Percentiles rank a stretch among this genome's conserved stretches.
Conservation (phyloP, 2,329 filamentous ascomycete species). For the Stachybotrys echinatus region DNA sequence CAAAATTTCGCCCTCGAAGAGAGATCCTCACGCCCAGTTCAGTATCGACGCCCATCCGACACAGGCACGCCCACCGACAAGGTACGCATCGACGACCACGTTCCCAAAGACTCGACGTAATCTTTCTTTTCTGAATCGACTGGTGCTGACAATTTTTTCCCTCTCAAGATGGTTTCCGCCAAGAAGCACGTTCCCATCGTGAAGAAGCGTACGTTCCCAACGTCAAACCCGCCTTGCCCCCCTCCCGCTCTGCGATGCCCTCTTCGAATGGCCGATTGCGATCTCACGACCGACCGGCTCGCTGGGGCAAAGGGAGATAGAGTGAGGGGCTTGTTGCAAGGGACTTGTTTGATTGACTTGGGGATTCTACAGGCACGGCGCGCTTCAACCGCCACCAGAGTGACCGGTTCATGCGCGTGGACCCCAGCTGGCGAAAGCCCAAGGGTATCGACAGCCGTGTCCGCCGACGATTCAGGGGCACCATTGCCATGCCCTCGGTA, state of each 20-base stretch:
- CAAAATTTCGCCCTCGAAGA: constrained; percentile 26
- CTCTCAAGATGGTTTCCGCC: constrained; percentile 85
- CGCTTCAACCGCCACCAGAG: constrained; percentile 96
- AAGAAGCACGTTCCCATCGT: constrained; percentile 99
- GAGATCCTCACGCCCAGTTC: constrained; percentile 25
- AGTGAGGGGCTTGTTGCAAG: constrained; percentile 1
- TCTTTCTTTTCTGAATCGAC: no score
- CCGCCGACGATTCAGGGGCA: constrained; percentile 94
- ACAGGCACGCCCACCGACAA: constrained; percentile 34
- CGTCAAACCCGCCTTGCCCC: neutral
- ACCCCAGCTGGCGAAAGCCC: constrained; percentile 93
- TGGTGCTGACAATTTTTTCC: no score
- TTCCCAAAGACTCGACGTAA: constrained; percentile 5
- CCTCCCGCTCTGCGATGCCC: constrained; percentile 6
- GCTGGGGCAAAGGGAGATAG: constrained; percentile 1
- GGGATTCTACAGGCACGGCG: constrained; percentile 66
- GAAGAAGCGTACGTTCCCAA: constrained; percentile 89
- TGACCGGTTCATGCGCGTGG: constrained; percentile 93
- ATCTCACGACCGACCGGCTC: neutral
- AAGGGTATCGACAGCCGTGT: constrained; percentile 99
- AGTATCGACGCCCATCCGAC: constrained; percentile 27
- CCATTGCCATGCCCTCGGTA: constrained; percentile 97
- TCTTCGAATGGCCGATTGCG: no score
- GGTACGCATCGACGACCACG: constrained; percentile 21
- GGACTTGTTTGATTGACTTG: constrained; percentile 28